phyloP scores from a whole-genome alignment of 257 asterid genomes.

The Oldenlandia corymbosa region DNA sequence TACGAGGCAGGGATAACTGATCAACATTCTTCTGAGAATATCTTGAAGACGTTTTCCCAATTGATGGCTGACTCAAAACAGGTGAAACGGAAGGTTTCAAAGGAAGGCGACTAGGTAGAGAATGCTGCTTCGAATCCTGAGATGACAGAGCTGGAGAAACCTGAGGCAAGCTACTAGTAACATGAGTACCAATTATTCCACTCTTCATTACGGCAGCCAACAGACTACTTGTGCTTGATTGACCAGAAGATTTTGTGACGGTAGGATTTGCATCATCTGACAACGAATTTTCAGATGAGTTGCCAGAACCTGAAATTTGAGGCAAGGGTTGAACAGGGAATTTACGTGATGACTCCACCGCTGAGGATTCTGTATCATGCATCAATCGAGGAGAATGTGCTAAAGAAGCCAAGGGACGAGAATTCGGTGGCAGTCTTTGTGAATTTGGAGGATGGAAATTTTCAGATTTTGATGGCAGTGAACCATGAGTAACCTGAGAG shows the following conservation, averaged over 20 bases:
- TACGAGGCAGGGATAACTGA: slow-evolving; percentile 25
- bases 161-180: slow-evolving; percentile 30
- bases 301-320: slow-evolving; percentile 34
- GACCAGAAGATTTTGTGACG: slow-evolving; percentile 40
- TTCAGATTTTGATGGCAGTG: slow-evolving; percentile 29
- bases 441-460: slow-evolving; percentile 30
- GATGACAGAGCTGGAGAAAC: slow-evolving; percentile 30
- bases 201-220: slow-evolving; percentile 51
- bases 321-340: slow-evolving; percentile 8
- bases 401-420: slow-evolving; percentile 29
- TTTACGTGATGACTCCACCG: slow-evolving; percentile 20
- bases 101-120: slow-evolving; percentile 28
- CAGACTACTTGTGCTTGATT: slow-evolving; percentile 45
- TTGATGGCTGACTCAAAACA: slow-evolving; percentile 13
- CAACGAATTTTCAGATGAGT: slow-evolving; percentile 35
- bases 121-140: slow-evolving; percentile 20
- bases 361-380: slow-evolving; percentile 31
- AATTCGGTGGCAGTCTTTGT: slow-evolving; percentile 28
- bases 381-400: slow-evolving; percentile 34
- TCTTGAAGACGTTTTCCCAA: slow-evolving; percentile 21
- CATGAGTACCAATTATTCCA: slow-evolving; percentile 35
- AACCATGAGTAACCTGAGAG: slow-evolving; percentile 33
- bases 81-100: slow-evolving; percentile 11
- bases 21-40: slow-evolving; percentile 37
- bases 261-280: slow-evolving; percentile 41